These are phyloP conservation scores for Mycena epipterygia DNA, from an alignment of 768 basidiomycete species.

Conservation along the genomic window DNA sequence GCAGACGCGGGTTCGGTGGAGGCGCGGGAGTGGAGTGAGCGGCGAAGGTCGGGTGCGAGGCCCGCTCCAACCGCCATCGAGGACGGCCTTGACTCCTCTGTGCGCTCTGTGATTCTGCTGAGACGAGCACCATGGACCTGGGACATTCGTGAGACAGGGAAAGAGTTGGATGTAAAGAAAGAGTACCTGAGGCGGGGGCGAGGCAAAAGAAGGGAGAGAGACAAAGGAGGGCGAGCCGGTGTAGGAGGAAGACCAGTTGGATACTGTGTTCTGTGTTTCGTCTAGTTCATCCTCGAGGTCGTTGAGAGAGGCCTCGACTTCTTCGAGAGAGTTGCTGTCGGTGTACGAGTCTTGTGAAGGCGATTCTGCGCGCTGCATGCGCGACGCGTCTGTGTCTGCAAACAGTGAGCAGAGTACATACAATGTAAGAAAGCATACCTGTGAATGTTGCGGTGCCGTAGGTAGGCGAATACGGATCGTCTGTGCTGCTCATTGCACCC, in stretches of 20 bases:
- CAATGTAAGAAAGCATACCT: not conserved
- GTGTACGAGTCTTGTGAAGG: conserved; percentile 54
- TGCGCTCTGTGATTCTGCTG: conserved; percentile 85
- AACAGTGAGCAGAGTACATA: not conserved
- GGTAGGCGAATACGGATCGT: conserved; percentile 59
- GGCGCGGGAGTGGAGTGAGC: conserved; percentile 67
- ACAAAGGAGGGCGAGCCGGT: conserved; percentile 63
- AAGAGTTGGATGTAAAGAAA: no score
- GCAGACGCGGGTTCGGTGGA: conserved; percentile 69
- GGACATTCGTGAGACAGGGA: no score
- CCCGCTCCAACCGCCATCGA: conserved; percentile 58
- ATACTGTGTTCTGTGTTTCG: conserved; percentile 73
- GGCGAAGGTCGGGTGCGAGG: conserved; percentile 62
- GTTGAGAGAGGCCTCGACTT: conserved; percentile 79
- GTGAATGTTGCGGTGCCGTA: conserved; percentile 63
- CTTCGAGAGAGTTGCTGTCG: conserved; percentile 73
- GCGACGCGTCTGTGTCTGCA: conserved; percentile 2
- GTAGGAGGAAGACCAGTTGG: conserved; percentile 71
- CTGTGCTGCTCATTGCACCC: conserved; percentile 34
- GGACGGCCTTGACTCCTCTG: conserved; percentile 78
- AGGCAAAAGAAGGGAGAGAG: conserved; percentile 56
- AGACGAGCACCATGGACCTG: conserved; percentile 59
- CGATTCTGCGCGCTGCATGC: not conserved
- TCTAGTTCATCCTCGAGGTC: conserved; percentile 78
- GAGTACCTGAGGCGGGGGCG: conserved; percentile 55